Evolutionary conservation across 2,329 filamentous ascomycete genomes (phyloP).

Genomic region (Cladophialophora exuberans): DNA sequence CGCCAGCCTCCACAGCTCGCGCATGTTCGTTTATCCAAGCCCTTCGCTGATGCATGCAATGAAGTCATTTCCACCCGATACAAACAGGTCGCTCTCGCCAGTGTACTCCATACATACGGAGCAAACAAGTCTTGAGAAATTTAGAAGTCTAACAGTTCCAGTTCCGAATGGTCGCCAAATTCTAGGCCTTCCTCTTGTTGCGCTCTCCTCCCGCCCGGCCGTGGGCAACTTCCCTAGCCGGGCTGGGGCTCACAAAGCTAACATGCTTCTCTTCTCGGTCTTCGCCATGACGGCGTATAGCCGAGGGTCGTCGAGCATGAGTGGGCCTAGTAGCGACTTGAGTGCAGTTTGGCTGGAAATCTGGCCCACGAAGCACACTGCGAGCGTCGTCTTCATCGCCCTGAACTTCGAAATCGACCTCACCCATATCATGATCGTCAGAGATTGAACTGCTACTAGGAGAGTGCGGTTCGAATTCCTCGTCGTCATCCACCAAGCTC

Average conservation of each 20-base stretch:
- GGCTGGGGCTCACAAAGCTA: conserved; percentile 41
- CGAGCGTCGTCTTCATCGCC: conserved; percentile 48
- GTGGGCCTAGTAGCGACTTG: conserved; percentile 40
- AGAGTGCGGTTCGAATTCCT: conserved; percentile 72
- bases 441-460: conserved; percentile 58
- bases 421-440: conserved; percentile 58
- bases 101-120: conserved; percentile 12
- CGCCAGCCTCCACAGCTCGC: neutral
- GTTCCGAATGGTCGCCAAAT: neutral
- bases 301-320: conserved; percentile 39
- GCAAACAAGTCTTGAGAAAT: conserved; percentile 7
- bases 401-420: conserved; percentile 51
- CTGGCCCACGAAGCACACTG: conserved; percentile 31
- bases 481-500: conserved; percentile 78
- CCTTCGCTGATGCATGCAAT: conserved; percentile 9
- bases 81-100: neutral
- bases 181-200: conserved; percentile 23
- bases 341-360: conserved; percentile 42
- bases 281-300: conserved; percentile 35
- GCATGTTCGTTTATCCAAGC: conserved; percentile 21
- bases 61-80: conserved; percentile 2
- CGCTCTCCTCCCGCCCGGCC: conserved; percentile 20
- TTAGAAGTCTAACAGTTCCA: conserved; percentile 13
- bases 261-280: conserved; percentile 42
- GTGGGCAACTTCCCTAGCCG: conserved; percentile 31